phyloP scores from a whole-genome alignment of 495 filamentous ascomycete genomes.

The Hyaloscypha finlandica region DNA sequence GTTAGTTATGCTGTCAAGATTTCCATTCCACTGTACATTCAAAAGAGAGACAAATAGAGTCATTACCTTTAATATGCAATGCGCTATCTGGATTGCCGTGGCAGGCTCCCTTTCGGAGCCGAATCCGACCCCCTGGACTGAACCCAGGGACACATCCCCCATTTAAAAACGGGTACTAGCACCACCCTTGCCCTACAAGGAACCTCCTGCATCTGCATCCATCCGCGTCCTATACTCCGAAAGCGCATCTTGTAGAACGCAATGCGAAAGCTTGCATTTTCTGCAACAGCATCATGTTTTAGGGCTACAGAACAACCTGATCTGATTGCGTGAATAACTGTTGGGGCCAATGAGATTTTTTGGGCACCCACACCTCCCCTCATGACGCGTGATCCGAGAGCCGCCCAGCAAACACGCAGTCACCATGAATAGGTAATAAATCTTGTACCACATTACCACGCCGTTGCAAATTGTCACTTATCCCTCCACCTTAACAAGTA shows the following conservation, averaged over 20 bases:
- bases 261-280: not conserved
- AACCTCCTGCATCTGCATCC: not conserved
- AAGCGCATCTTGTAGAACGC: not conserved
- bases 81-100: not conserved
- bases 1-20: not conserved
- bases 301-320: no score
- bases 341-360: not conserved
- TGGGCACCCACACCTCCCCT: no score
- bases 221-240: not conserved
- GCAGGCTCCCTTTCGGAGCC: not conserved
- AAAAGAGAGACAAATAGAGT: constrained; percentile 3
- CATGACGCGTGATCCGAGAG: no score
- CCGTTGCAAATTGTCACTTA: no score
- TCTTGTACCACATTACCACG: no score
- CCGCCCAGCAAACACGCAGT: no score
- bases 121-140: not conserved
- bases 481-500: no score
- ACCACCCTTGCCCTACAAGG: not conserved
- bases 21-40: not conserved
- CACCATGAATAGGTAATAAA: no score
- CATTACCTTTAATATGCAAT: not conserved
- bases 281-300: not conserved
- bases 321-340: no score
- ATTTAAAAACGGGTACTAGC: not conserved
- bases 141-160: not conserved